Evolutionary conservation across 1,284 basidiomycete genomes (phyloP), one percentile per base, ranked within the genome.

Genomic region (Rhizoctonia solani): DNA sequence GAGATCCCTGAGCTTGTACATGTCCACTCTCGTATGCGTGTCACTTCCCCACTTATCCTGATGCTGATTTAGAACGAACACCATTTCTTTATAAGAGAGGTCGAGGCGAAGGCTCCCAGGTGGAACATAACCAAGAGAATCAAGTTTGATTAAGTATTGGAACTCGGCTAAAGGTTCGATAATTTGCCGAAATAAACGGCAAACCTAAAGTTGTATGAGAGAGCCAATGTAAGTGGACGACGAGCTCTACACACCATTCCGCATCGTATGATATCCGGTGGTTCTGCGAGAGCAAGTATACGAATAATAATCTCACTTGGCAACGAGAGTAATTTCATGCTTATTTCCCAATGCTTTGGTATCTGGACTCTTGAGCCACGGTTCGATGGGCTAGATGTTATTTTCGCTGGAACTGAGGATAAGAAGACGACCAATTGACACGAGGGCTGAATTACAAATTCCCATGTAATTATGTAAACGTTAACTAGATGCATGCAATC

Each of bases 131-230:
- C 63, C 63, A 23, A 46, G 21, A 27, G 9, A 30, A 39, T 46
- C 1, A 8, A 66, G 52, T 27, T 44, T 32, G 41, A 66, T 30
- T 2, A 66, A 50, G 21, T 66, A 66, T 25, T 54, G 63, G 8
- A 66, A 30, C 16, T 66, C 52, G 13, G 63, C 41, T 2, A 41
- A 54, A 4, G 39, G 6, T 41, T 54, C 63, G 39, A 54, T 46
- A 8, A 66, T 27, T 25, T 6, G 30, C 19, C 52, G 29, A 9
- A 66, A 19, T 4, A 54, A 21, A 11, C 21, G 52, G 27, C 63
- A 66, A 21, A 54, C 63, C 63, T 66, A 34, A 34, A 11, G 21
- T 11, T 30, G 29, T 23, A 42, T 34, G 46, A 49, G 46, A 27
- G 5, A 27, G n/a, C 21, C 4, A 21, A 49, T 25, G 21, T 5